A percentile compares a stretch with the other conserved stretches of the same genome.
Conservation (phyloP, 1,139 yeast species). For the Scheffersomyces lignicola region DNA sequence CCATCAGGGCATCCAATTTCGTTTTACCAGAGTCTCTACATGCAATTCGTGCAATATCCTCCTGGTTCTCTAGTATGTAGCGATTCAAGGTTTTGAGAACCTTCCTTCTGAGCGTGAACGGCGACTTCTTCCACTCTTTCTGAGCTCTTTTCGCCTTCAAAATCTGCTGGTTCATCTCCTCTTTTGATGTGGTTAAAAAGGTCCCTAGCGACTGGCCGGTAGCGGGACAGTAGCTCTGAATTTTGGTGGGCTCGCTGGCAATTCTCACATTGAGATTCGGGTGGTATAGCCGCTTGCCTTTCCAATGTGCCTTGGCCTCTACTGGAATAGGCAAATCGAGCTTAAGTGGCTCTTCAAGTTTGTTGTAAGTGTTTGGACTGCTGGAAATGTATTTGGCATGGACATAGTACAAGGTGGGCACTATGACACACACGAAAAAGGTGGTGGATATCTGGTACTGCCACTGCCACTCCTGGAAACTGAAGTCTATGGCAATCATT, state of each 20-base stretch:
- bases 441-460: slow-evolving; percentile 51
- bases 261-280: slow-evolving; percentile 49
- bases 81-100: slow-evolving; percentile 70
- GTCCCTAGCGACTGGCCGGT: slow-evolving; percentile 87
- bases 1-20: slow-evolving; percentile 92
- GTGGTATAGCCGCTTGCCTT: slow-evolving; percentile 75
- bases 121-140: slow-evolving; percentile 53
- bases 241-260: slow-evolving; percentile 59
- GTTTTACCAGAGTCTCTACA: slow-evolving; percentile 97
- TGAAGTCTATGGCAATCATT: slow-evolving; percentile 49
- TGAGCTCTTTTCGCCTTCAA: slow-evolving; percentile 60
- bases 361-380: slow-evolving; percentile 44
- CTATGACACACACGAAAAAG: slow-evolving; percentile 42
- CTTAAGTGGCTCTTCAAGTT: slow-evolving; percentile 46
- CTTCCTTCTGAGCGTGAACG: slow-evolving; percentile 63
- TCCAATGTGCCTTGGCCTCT: slow-evolving; percentile 90
- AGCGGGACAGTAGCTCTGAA: slow-evolving; percentile 93
- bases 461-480: slow-evolving; percentile 46
- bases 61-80: slow-evolving; percentile 79
- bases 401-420: slow-evolving; percentile 38
- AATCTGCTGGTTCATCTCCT: slow-evolving; percentile 70
- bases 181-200: slow-evolving; percentile 58
- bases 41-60: slow-evolving; percentile 83
- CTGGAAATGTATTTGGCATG: slow-evolving; percentile 40
- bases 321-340: slow-evolving; percentile 68